Percentiles rank a stretch among this genome's conserved stretches.
phyloP scores from a whole-genome alignment of 2,329 filamentous ascomycete genomes.

The Aspergillus quadrilineatus region DNA sequence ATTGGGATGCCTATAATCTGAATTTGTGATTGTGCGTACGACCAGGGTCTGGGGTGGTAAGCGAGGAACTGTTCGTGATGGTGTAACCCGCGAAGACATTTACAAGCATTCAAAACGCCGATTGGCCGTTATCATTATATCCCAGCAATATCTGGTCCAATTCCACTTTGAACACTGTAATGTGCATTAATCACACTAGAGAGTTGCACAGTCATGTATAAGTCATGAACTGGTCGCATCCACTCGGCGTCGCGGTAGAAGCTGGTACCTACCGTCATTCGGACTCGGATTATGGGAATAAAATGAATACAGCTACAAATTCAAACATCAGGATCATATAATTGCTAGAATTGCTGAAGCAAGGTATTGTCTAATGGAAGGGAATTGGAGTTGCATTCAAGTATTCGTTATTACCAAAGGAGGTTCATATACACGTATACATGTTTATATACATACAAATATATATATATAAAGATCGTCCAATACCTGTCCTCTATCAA shows the following conservation, averaged over 20 bases:
- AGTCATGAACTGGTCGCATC: neutral
- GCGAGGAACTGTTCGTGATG: neutral
- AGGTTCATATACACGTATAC: too few relatives aligned
- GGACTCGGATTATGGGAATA: neutral
- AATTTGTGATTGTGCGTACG: neutral
- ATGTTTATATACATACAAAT: too few relatives aligned
- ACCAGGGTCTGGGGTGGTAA: neutral
- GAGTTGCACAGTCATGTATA: neutral
- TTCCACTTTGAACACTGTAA: neutral
- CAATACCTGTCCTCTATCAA: too few relatives aligned
- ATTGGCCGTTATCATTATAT: neutral
- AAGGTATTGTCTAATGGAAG: too few relatives aligned
- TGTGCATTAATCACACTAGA: neutral
- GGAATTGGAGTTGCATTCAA: too few relatives aligned
- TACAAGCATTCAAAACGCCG: neutral
- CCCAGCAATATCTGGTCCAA: neutral
- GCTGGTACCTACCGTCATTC: neutral
- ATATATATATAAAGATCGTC: too few relatives aligned
- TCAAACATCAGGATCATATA: too few relatives aligned
- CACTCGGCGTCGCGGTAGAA: neutral
- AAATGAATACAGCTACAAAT: too few relatives aligned
- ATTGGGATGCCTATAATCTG: neutral
- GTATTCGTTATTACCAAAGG: too few relatives aligned
- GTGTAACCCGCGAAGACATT: neutral
- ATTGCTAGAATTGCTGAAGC: too few relatives aligned